Base-by-base conservation (phyloP, 306 rosid species). In the Malus asiatica region DNA sequence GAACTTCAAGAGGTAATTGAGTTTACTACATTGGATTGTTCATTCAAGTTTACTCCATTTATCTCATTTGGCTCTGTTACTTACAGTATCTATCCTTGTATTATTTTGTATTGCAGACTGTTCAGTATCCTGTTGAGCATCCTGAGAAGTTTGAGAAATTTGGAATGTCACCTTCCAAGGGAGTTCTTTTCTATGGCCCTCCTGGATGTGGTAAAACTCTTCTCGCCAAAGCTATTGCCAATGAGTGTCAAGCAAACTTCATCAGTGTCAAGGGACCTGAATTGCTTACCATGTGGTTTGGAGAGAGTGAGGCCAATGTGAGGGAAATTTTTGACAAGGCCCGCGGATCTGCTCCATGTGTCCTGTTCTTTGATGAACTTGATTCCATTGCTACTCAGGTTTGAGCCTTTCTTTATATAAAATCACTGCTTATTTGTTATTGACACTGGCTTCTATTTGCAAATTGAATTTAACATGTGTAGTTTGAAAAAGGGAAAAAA, bases 151-250 rank as follows among this genome's bases (percentile, higher is more conserved):
- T 94, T 63, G 97, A 94, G 82, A 94, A 94, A 81, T 94, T 94
- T 73, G 98, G 98, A 51, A 95, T 95, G 98, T 95, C 98, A 1
- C 98, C 98, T 57, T 95, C 98, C 5, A 95, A 95, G 87, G 98
- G 98, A 48, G 98, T 95, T 88, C 97, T 95, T 66, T 95, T 95
- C 83, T 95, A 95, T 76, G 98, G 98, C 32, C 98, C 98, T 77
- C 98, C 98, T 72, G 98, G 98, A 75, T 95, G 98, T 88, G 98
- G 98, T 78, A 95, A 95, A 84, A 95, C 98, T 32, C 97, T 95
- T 74, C 82, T 95, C 70, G 98, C 98, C 48, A 95, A 92, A 79
- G 98, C 98, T 66, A 95, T 95, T 83, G 98, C 98, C 57, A 95
- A 95, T 77, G 98, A 95, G 84, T 95, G 98, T 73, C 98, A 95